Evolutionary conservation across 1,284 basidiomycete genomes (phyloP).

Genomic region (Schizopora paradoxa): DNA sequence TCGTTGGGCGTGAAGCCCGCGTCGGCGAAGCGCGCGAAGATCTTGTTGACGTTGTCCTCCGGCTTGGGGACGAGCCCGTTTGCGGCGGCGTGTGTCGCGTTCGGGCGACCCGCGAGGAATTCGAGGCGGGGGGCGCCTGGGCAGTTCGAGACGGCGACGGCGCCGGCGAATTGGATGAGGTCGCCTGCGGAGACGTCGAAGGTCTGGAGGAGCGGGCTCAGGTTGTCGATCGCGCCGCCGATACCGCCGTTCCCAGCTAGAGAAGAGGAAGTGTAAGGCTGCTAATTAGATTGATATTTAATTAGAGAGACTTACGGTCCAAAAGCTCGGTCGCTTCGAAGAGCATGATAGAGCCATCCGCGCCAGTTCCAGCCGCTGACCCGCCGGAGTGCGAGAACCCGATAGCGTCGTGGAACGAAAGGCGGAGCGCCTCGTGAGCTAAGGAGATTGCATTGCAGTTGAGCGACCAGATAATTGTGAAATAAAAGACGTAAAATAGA

Average conservation of each 20-base stretch:
- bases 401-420: slow-evolving; percentile 43
- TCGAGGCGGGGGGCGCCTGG: slow-evolving; percentile 36
- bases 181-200: slow-evolving; percentile 24
- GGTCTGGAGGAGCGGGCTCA: slow-evolving; percentile 29
- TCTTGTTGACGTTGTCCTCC: slow-evolving; percentile 33
- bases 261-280: slow-evolving; percentile 6
- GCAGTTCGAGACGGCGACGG: slow-evolving; percentile 37
- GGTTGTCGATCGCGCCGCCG: slow-evolving; percentile 31
- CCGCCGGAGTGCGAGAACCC: slow-evolving; percentile 29
- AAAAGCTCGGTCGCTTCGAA: slow-evolving; percentile 31
- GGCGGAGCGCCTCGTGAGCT: slow-evolving; percentile 37
- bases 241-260: slow-evolving; percentile 32
- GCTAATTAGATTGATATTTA: slow-evolving; percentile 18
- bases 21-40: slow-evolving; percentile 36
- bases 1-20: slow-evolving; percentile 36
- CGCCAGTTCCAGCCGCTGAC: slow-evolving; percentile 28
- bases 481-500: not conserved
- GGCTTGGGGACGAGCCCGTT: slow-evolving; percentile 36
- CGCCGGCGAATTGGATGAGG: slow-evolving; percentile 36
- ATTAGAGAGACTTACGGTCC: not conserved
- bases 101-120: slow-evolving; percentile 35
- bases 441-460: slow-evolving; percentile 21
- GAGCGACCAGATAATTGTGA: not conserved
- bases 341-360: slow-evolving; percentile 37
- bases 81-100: slow-evolving; percentile 31